Conservation (phyloP, 257 asterid genomes). For the Solanum microdontum region DNA sequence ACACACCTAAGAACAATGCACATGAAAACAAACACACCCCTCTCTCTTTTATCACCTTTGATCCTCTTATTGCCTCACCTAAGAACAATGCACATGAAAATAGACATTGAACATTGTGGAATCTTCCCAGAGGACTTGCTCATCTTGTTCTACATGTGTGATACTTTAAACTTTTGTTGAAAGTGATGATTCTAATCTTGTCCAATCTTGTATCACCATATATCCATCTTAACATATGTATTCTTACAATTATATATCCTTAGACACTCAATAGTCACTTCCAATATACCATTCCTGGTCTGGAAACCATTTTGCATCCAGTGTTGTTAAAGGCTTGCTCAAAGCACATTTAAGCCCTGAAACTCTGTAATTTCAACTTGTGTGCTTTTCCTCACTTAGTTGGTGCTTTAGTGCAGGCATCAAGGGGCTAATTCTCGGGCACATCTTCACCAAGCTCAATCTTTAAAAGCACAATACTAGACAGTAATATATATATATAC, state of each 20-base stretch:
- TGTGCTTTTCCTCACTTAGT: background rate
- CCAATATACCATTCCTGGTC: background rate
- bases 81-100: background rate
- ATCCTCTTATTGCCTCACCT: background rate
- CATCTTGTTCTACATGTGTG: background rate
- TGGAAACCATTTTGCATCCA: background rate
- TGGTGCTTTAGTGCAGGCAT: background rate
- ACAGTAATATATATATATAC: background rate
- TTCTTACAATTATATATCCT: background rate
- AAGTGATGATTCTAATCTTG: background rate
- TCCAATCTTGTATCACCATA: background rate
- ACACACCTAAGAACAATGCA: too few relatives aligned
- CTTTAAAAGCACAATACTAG: background rate
- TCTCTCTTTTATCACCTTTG: background rate
- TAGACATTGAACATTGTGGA: background rate
- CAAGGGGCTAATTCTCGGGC: background rate
- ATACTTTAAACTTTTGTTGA: background rate
- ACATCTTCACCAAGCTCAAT: background rate
- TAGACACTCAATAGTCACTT: background rate
- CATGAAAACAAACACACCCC: background rate
- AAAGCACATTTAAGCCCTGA: background rate
- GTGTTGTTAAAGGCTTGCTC: background rate
- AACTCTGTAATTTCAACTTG: background rate
- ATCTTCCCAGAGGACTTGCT: background rate
- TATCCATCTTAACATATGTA: background rate